Evolutionary conservation across 139 green algal species (phyloP).

Genomic region (Picochlorum sp.): DNA sequence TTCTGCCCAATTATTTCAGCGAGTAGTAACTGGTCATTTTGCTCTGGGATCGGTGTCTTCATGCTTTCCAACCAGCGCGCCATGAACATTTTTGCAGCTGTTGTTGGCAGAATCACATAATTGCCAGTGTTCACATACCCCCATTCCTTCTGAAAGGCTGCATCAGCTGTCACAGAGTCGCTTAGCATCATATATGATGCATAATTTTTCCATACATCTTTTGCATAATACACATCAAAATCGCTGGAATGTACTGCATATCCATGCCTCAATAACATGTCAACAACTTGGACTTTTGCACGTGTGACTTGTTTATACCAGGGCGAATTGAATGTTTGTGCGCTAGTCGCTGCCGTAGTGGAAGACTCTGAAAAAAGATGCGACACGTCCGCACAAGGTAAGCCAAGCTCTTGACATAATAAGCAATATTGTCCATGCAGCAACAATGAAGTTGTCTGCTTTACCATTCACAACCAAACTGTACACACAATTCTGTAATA

Average conservation of each 20-base stretch:
- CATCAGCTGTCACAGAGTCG: not conserved
- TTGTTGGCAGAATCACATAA: conserved; percentile 6
- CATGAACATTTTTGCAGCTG: conserved; percentile 1
- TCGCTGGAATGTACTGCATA: conserved; percentile 6
- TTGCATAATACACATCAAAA: conserved; percentile 11
- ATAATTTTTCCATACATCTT: not conserved
- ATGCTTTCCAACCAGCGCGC: not conserved
- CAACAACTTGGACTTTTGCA: not conserved
- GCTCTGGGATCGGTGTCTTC: not conserved
- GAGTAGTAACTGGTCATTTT: no score
- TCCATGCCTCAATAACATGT: not conserved
- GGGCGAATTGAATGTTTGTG: conserved; percentile 2
- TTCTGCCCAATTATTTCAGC: no score
- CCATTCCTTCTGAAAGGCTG: conserved; percentile 11
- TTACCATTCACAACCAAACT: conserved; percentile 1
- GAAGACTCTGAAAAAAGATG: not conserved
- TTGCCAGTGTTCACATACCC: conserved; percentile 12
- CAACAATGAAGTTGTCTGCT: conserved; percentile 10
- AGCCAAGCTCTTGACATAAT: conserved; percentile 10
- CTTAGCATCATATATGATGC: conserved; percentile 5
- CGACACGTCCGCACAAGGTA: conserved; percentile 9
- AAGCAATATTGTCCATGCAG: not conserved
- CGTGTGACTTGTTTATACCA: conserved; percentile 5
- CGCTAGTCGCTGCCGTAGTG: not conserved
- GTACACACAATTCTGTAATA: conserved; percentile 15